Percentiles rank a stretch among this genome's conserved stretches.
Conservation (phyloP, 2,329 filamentous ascomycete species). For the Verticillium klebahnii region DNA sequence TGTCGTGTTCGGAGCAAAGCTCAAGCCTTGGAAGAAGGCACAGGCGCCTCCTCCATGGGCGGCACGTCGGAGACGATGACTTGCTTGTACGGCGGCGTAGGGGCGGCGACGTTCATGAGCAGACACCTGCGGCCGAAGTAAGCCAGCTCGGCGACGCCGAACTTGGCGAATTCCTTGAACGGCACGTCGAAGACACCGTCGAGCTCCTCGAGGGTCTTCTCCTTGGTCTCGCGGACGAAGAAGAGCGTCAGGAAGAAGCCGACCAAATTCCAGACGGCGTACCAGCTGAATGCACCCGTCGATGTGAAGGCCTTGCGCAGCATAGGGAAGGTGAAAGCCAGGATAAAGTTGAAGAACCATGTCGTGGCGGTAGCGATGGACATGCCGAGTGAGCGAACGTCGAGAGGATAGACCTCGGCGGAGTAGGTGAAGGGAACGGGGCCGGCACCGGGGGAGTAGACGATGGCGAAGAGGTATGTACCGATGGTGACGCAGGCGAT, state of each 20-base stretch:
- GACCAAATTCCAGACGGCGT: slow-evolving; percentile 42
- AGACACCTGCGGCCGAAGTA: slow-evolving; percentile 6
- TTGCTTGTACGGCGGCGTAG: not conserved
- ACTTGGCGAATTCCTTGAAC: slow-evolving; percentile 2
- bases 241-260: slow-evolving; percentile 38
- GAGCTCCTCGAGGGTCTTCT: slow-evolving; percentile 39
- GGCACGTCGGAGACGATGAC: not conserved
- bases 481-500: slow-evolving; percentile 41
- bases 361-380: slow-evolving; percentile 50
- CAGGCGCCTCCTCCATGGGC: not conserved
- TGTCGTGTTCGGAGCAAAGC: not conserved
- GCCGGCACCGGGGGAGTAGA: slow-evolving; percentile 57
- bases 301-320: slow-evolving; percentile 37
- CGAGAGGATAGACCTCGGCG: slow-evolving; percentile 61
- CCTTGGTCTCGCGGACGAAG: slow-evolving; percentile 39
- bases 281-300: slow-evolving; percentile 45
- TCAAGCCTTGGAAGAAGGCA: not conserved
- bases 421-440: slow-evolving; percentile 63
- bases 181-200: slow-evolving; percentile 17
- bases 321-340: slow-evolving; percentile 42
- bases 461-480: slow-evolving; percentile 45
- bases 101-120: not conserved
- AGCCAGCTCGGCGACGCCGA: slow-evolving; percentile 17
- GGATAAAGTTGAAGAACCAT: slow-evolving; percentile 40
- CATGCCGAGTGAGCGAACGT: slow-evolving; percentile 59